A percentile compares a stretch with the other conserved stretches of the same genome.
These are phyloP conservation scores for Sutorius eximius DNA, from an alignment of 1,284 basidiomycete genomes.

Conservation along the genomic window DNA sequence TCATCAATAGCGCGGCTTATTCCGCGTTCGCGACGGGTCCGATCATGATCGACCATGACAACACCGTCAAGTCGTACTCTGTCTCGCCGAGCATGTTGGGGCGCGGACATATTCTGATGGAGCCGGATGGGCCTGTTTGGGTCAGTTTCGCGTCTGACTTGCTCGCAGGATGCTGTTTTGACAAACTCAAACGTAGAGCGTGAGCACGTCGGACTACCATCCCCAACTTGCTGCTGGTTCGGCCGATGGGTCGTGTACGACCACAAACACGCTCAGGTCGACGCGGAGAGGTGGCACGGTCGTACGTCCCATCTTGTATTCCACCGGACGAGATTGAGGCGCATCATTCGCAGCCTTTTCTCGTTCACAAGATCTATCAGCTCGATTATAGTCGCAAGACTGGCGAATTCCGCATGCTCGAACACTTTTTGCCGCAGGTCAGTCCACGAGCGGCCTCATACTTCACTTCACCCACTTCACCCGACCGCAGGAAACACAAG, in stretches of 20 bases:
- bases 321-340: conserved; percentile 1
- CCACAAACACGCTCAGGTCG: conserved; percentile 69
- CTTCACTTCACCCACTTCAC: background rate
- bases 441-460: conserved; percentile 3
- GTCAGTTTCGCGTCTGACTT: conserved; percentile 40
- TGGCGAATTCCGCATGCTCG: conserved; percentile 79
- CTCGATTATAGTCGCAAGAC: conserved; percentile 79
- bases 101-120: conserved; percentile 67
- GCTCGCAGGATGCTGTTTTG: background rate
- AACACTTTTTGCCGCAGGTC: conserved; percentile 77
- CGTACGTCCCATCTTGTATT: conserved; percentile 41
- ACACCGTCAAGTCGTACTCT: conserved; percentile 71
- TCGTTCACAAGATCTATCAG: conserved; percentile 78
- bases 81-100: conserved; percentile 71
- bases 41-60: conserved; percentile 76
- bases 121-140: conserved; percentile 78
- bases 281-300: conserved; percentile 67
- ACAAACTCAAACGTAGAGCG: conserved; percentile 46
- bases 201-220: conserved; percentile 81
- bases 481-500: conserved; percentile 52
- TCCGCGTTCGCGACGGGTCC: conserved; percentile 65
- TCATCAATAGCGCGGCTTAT: conserved; percentile 65
- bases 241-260: conserved; percentile 77
- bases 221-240: conserved; percentile 79
- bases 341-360: conserved; percentile 56